Evolutionary conservation across 805 yeast genomes (phyloP).

Genomic region (Candida chauliodis): DNA sequence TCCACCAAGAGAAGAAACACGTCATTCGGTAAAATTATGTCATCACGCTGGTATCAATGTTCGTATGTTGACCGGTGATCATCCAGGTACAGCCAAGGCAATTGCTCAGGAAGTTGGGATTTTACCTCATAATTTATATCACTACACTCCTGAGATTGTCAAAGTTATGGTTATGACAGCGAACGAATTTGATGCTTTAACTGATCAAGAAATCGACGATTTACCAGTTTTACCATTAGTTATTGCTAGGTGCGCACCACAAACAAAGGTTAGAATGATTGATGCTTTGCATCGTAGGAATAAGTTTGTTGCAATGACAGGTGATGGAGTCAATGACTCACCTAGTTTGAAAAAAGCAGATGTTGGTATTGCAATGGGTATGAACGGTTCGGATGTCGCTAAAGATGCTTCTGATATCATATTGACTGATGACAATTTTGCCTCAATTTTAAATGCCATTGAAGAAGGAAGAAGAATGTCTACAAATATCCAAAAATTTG

Average conservation of each 20-base stretch:
- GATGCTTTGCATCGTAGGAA: constrained; percentile 55
- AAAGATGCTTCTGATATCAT: constrained; percentile 97
- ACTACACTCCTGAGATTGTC: constrained; percentile 54
- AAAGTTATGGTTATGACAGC: constrained; percentile 75
- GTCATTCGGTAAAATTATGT: constrained; percentile 24
- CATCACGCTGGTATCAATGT: constrained; percentile 34
- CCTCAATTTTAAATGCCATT: constrained; percentile 83
- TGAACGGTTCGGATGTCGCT: constrained; percentile 94
- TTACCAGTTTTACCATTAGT: constrained; percentile 69
- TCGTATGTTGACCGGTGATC: constrained; percentile 35
- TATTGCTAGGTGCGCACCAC: constrained; percentile 81
- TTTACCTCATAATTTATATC: constrained; percentile 45
- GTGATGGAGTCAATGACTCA: constrained; percentile 97
- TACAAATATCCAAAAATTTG: constrained; percentile 32
- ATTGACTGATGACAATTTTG: constrained; percentile 89
- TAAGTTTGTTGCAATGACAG: constrained; percentile 77
- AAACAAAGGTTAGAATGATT: constrained; percentile 76
- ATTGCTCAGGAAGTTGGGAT: constrained; percentile 36
- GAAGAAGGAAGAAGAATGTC: constrained; percentile 32
- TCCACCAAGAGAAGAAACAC: constrained; percentile 33
- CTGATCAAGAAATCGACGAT: constrained; percentile 58
- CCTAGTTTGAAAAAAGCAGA: constrained; percentile 93
- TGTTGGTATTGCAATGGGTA: constrained; percentile 90
- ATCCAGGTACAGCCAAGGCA: constrained; percentile 32
- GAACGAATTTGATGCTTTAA: constrained; percentile 58